Evolutionary conservation across 345 rosid species (phyloP), one percentile per base, ranked within the genome.

Genomic region (Lepidium sativum): DNA sequence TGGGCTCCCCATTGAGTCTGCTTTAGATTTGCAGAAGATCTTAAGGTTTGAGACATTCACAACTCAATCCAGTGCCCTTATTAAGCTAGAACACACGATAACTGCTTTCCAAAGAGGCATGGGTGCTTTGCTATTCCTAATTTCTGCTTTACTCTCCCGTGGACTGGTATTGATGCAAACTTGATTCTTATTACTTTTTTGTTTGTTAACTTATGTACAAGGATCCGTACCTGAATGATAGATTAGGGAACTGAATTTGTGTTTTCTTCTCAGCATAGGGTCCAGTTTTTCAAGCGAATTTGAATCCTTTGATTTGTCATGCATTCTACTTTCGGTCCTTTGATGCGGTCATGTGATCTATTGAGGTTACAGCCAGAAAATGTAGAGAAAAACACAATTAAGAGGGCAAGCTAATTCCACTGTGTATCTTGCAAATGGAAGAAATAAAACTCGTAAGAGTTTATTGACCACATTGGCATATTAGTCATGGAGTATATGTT

Each of bases 41-140:
- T 60, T 95, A 38, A 88, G 89, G 75, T 79, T 88, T 13, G 92
- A 81, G 44, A 74, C 80, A 17, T 83, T 74, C 65, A 75, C 80
- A 55, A 71, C 84, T 9, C 81, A 81, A 25, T 57, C 81, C 53
- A 82, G 75, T 73, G 86, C 83, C 9, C 69, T 82, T 44, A 83
- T 34, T 62, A 80, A 79, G 77, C 83, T 95, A 37, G 74, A 85
- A 74, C 70, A 60, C 25, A 73, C 78, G 60, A 74, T 95, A 76
- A 87, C 94, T 44, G 76, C 82, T 69, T 91, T 88, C 75, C 88
- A 79, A 75, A 91, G 96, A 73, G 91, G 94, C 42, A 85, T 86
- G 99, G 99, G 99, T 50, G 96, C 96, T 15, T 67, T 91, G 77
- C 82, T 91, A 13, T 91, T 95, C 81, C 96, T 95, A 54, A 81